phyloP scores from a whole-genome alignment of 495 filamentous ascomycete genomes.

The Penicillium lagena region DNA sequence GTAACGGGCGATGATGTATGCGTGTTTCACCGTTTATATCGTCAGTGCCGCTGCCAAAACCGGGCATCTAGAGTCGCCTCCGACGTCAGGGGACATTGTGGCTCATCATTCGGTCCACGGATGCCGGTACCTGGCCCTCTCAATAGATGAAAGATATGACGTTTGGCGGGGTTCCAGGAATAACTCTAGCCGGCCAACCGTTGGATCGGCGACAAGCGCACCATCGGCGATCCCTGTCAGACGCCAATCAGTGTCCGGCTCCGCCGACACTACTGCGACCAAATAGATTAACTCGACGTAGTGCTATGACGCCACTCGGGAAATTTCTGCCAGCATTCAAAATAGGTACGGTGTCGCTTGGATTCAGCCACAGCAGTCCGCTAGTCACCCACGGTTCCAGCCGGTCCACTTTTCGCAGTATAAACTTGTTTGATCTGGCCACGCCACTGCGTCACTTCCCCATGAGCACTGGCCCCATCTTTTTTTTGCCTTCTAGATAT shows the following conservation, averaged over 20 bases:
- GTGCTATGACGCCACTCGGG: not conserved
- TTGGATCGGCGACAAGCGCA: not conserved
- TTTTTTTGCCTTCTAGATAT: not conserved
- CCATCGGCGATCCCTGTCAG: not conserved
- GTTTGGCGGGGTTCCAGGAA: not conserved
- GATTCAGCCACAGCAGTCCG: constrained; percentile 4
- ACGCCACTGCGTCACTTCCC: no score
- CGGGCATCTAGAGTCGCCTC: constrained; percentile 15
- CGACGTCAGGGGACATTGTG: constrained; percentile 20
- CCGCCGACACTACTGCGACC: constrained; percentile 5
- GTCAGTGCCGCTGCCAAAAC: constrained; percentile 7
- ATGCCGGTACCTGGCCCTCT: no score
- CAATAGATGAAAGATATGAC: not conserved
- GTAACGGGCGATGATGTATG: constrained; percentile 19
- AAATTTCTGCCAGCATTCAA: no score
- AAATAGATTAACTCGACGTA: constrained; percentile 23
- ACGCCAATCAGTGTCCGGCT: constrained; percentile 13
- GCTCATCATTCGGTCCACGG: not conserved
- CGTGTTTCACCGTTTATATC: constrained; percentile 17
- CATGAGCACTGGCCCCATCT: no score
- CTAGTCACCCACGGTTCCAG: constrained; percentile 12
- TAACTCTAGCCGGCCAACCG: not conserved
- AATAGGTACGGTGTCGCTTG: no score
- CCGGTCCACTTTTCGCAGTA: not conserved
- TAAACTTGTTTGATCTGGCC: not conserved